Conservation (phyloP, 306 rosid species). For the Medicago lupulina region DNA sequence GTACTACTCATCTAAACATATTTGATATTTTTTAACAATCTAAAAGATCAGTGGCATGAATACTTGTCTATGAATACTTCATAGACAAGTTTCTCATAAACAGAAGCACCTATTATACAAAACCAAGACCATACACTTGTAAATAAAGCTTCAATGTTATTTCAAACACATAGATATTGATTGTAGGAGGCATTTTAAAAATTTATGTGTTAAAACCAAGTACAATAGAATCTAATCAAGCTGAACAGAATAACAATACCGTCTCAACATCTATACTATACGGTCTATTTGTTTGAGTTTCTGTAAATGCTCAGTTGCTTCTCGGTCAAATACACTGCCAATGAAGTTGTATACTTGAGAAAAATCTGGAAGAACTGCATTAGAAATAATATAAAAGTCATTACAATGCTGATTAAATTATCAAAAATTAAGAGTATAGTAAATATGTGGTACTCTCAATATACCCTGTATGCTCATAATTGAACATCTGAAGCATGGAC, state of each 20-base stretch:
- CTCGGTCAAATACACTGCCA: constrained; percentile 95
- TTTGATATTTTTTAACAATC: constrained; percentile 19
- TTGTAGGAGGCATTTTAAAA: not conserved
- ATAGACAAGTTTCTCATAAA: constrained; percentile 94
- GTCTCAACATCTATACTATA: constrained; percentile 94
- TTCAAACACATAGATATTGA: not conserved
- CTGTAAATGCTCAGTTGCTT: constrained; percentile 72
- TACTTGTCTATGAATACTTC: too few species aligned
- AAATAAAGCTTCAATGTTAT: constrained; percentile 22
- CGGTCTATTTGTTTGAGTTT: constrained; percentile 86
- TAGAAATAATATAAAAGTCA: not conserved
- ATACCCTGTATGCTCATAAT: not conserved
- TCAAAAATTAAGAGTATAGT: not conserved
- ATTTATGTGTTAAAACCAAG: constrained; percentile 18
- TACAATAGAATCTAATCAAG: constrained; percentile 22
- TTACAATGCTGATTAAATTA: not conserved
- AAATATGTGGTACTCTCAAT: not conserved
- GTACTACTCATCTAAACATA: not conserved
- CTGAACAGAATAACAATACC: constrained; percentile 51
- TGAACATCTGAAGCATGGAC: not conserved
- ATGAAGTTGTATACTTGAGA: constrained; percentile 83
- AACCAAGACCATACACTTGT: not conserved
- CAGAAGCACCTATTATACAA: constrained; percentile 73
- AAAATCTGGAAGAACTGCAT: constrained; percentile 97
- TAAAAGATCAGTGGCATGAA: constrained; percentile 36